Conservation (phyloP, 371 early-diverging fungal species). For the Mucor irregularis region DNA sequence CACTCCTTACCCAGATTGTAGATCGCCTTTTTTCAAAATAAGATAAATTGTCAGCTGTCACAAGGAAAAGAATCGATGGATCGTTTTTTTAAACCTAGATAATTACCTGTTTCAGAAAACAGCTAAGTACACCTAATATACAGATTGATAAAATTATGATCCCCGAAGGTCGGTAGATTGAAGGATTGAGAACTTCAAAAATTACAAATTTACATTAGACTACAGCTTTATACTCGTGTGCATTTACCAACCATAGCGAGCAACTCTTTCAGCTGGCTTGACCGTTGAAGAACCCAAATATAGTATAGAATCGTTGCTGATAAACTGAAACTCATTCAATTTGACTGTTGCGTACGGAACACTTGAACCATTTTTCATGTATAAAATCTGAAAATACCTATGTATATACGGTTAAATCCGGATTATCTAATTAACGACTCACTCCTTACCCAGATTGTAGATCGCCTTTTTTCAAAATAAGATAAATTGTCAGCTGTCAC, state of each 20-base stretch:
- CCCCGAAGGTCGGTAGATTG: slow-evolving; percentile 8
- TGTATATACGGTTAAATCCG: neutral
- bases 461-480: slow-evolving; percentile 16
- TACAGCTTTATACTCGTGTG: neutral
- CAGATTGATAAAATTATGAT: slow-evolving; percentile 21
- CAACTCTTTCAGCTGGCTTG: slow-evolving; percentile 7
- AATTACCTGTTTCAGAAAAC: too few species aligned
- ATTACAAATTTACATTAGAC: neutral
- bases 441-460: slow-evolving; percentile 12
- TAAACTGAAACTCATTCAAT: slow-evolving; percentile 20
- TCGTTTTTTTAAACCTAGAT: too few species aligned
- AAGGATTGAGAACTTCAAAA: slow-evolving; percentile 40
- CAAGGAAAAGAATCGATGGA: neutral
- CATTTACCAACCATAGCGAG: slow-evolving; percentile 16
- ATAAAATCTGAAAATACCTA: slow-evolving; percentile 21
- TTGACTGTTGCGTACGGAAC: slow-evolving; percentile 24
- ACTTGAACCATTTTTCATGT: slow-evolving; percentile 9
- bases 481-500: neutral
- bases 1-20: slow-evolving; percentile 12
- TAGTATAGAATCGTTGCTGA: slow-evolving; percentile 13
- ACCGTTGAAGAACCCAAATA: slow-evolving; percentile 32
- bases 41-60: neutral
- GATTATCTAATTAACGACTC: neutral
- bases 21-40: slow-evolving; percentile 16
- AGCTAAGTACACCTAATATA: slow-evolving; percentile 19